Evolutionary conservation across 805 yeast genomes (phyloP), one percentile per base, ranked within the genome.

Genomic region (Saturnispora serradocipensis): DNA sequence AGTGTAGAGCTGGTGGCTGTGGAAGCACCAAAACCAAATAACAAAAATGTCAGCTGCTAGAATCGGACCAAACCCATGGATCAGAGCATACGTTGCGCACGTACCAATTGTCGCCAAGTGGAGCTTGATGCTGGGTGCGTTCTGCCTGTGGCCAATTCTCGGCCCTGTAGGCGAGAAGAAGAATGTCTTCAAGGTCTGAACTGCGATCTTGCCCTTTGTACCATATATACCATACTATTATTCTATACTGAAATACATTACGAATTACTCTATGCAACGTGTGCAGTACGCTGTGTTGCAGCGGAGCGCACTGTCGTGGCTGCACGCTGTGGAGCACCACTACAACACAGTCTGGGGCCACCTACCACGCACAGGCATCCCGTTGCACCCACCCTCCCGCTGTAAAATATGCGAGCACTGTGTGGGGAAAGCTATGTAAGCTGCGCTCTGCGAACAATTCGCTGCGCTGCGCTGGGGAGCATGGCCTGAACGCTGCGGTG

Each of bases 31-130:
- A 20, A 7, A 38, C 4, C 9, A 18, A 38, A 18, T 18, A 38
- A 22, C 18, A 46, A 38, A 38, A 54, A 63, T 24, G 60, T 52
- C 64, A 24, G 56, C 61, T 22, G 42, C 52, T 36, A 63, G 70
- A 58, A 44, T 67, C 18, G 71, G 71, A 16, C 71, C 72, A 54
- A 58, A 65, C 59, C 67, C 70, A 44, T 45, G 54, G 18, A 28
- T 60, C 43, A 51, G 35, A 4, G 61, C 59, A 48, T 51, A 62
- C 34, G 63, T 59, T 30, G 51, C 55, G 38, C 67, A 63, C 44
- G 58, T 60, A 44, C 62, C 61, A 30, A 60, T 51, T 36, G 43
- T 68, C 22, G 64, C 56, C 6, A 39, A 45, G 2, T 69, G 72
- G 71, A 67, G 62, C 24, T 50, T 45, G 8, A 16, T 44, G 2